Evolutionary conservation across 495 filamentous ascomycete species (phyloP), one percentile per base, ranked within the genome.

Genomic region (Hypoxylon rickii): DNA sequence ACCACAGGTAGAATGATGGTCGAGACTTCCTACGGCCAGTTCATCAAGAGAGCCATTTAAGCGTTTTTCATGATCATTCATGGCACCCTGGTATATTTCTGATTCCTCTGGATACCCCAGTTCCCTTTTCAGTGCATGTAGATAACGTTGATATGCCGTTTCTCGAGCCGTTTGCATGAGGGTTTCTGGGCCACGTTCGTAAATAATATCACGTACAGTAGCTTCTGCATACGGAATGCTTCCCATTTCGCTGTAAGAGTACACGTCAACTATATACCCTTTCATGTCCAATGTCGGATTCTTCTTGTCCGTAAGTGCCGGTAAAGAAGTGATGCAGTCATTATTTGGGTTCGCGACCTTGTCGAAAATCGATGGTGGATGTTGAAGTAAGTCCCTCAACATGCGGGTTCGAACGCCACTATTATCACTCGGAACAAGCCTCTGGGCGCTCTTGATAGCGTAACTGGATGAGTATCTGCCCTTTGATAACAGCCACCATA

Each of bases 401-500:
- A 55, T 55, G 10, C 22, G 24, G 8, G 8, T 16, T 46, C 34
- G 39, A 33, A 46, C 36, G 11, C 37, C 40, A 16, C 18, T 24
- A 16, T 55, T 10, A 33, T 21, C 16, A 20, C 3, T 31, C 17
- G 16, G 34, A 3, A 47, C 11, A 33, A 55, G 51, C 18, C 34
- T 45, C 7, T 6, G 43, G 3, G 45, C 45, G 13, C 20, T 38
- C 53, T 44, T 39, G 38, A 57, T 29, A 40, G 7, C 4, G n/a
- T 47, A 18, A 29, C 11, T 16, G 7, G 53, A 46, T 3, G 44
- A 57, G 21, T 57, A 57, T 16, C 53, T 45, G 7, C 53, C 53
- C 34, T 50, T 57, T 6, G 53, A 57, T n/a, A 57, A 50, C 15
- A 57, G n/a, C 53, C 53, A 57, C 53, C 53, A 57, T 38, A 57